These are phyloP conservation scores for Glarea lozoyensis DNA, from an alignment of 495 filamentous ascomycete species.

Conservation along the genomic window DNA sequence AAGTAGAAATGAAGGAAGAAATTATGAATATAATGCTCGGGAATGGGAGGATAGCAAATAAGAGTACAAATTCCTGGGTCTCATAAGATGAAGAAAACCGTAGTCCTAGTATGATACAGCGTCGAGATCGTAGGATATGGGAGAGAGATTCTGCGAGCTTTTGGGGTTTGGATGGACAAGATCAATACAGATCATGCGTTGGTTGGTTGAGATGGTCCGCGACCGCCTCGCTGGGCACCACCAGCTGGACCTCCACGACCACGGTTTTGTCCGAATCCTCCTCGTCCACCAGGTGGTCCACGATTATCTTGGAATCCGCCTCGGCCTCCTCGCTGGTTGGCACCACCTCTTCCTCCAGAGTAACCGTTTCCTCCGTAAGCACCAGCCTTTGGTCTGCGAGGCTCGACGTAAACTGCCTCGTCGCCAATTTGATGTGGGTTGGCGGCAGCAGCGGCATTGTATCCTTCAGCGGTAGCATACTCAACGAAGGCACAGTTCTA, in stretches of 20 bases:
- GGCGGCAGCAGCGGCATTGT: conserved; percentile 67
- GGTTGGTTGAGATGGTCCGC: conserved; percentile 32
- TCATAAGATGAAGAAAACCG: conserved; percentile 7
- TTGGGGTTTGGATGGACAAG: not conserved
- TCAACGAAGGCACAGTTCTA: conserved; percentile 97
- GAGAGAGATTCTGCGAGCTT: conserved; percentile 3
- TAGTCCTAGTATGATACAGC: conserved; percentile 19
- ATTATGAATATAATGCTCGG: not conserved
- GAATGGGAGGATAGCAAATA: conserved; percentile 9
- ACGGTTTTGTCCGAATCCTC: conserved; percentile 56
- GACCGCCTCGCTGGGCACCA: conserved; percentile 27
- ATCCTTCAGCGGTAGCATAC: conserved; percentile 69
- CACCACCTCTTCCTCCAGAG: conserved; percentile 46
- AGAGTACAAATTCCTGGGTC: conserved; percentile 18
- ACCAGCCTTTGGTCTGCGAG: conserved; percentile 68
- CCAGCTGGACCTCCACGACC: conserved; percentile 54
- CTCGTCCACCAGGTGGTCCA: conserved; percentile 54
- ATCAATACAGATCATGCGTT: conserved; percentile 27
- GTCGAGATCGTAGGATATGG: conserved; percentile 10
- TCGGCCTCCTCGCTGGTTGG: conserved; percentile 56
- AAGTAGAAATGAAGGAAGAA: conserved; percentile 1
- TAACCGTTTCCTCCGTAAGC: conserved; percentile 58
- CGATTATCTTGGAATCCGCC: conserved; percentile 45
- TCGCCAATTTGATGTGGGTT: conserved; percentile 81
- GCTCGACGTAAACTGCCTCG: conserved; percentile 78